These are phyloP conservation scores for Metschnikowia lunata DNA, from an alignment of 805 yeast genomes.

Conservation along the genomic window DNA sequence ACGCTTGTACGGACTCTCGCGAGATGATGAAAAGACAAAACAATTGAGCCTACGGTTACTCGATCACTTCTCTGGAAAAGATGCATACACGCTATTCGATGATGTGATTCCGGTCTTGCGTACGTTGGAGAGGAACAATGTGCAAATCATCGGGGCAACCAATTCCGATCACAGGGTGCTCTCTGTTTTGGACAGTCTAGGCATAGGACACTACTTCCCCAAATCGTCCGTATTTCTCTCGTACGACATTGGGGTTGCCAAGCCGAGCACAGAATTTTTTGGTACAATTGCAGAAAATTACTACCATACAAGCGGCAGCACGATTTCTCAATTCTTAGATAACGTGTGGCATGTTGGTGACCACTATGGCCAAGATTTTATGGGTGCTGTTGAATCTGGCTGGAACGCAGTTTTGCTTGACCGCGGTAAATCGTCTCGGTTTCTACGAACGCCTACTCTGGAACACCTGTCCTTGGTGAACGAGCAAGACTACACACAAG, in stretches of 20 bases:
- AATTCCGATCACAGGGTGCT: constrained; percentile 61
- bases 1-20: constrained; percentile 37
- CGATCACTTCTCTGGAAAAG: constrained; percentile 43
- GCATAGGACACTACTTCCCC: constrained; percentile 38
- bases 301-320: neutral
- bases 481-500: constrained; percentile 13
- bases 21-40: constrained; percentile 20
- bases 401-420: constrained; percentile 59
- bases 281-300: constrained; percentile 8
- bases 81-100: constrained; percentile 50
- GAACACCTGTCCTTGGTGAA: constrained; percentile 10
- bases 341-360: constrained; percentile 67
- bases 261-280: constrained; percentile 50
- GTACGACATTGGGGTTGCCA: constrained; percentile 50
- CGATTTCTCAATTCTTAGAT: constrained; percentile 12
- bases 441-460: constrained; percentile 10
- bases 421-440: constrained; percentile 27
- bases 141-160: constrained; percentile 45
- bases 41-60: constrained; percentile 45
- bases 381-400: constrained; percentile 51
- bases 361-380: constrained; percentile 49
- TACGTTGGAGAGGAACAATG: constrained; percentile 25
- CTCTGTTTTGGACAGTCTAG: constrained; percentile 43
- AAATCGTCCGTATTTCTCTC: constrained; percentile 43
- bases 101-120: constrained; percentile 50